Evolutionary conservation across 2,329 filamentous ascomycete genomes (phyloP).

Genomic region (Penicillium sp.): DNA sequence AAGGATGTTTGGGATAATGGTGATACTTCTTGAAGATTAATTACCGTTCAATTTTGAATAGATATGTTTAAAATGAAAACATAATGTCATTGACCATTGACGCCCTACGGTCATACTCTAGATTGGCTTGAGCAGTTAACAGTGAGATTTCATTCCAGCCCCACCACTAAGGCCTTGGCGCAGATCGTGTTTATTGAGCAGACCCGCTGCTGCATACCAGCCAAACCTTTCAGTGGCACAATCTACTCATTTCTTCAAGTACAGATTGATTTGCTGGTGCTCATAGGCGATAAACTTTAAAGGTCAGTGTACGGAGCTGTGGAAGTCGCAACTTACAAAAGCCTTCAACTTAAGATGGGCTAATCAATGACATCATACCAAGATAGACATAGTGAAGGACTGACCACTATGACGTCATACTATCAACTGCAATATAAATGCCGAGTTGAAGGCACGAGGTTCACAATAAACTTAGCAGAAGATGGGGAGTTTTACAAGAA

Average conservation of each 20-base stretch:
- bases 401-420: constrained; percentile 15
- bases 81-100: too few species aligned
- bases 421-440: constrained; percentile 11
- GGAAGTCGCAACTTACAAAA: background rate
- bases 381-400: constrained; percentile 1
- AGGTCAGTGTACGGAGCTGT: constrained; percentile 1
- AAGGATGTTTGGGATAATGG: too few species aligned
- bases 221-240: background rate
- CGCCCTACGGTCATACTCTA: too few species aligned
- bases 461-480: constrained; percentile 8
- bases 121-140: too few species aligned
- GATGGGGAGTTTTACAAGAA: constrained; percentile 9
- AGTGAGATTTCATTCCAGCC: too few species aligned
- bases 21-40: too few species aligned
- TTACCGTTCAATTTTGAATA: too few species aligned
- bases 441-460: background rate
- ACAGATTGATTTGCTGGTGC: background rate
- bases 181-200: too few species aligned
- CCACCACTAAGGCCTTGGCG: too few species aligned
- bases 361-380: constrained; percentile 1
- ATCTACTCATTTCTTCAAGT: constrained; percentile 1
- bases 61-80: too few species aligned
- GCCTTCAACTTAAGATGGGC: too few species aligned
- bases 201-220: background rate
- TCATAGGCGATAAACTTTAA: constrained; percentile 1